Percentiles rank a stretch among this genome's conserved stretches.
Evolutionary conservation across 148 eudicot species (phyloP).

Genomic region (Chenopodium formosanum): DNA sequence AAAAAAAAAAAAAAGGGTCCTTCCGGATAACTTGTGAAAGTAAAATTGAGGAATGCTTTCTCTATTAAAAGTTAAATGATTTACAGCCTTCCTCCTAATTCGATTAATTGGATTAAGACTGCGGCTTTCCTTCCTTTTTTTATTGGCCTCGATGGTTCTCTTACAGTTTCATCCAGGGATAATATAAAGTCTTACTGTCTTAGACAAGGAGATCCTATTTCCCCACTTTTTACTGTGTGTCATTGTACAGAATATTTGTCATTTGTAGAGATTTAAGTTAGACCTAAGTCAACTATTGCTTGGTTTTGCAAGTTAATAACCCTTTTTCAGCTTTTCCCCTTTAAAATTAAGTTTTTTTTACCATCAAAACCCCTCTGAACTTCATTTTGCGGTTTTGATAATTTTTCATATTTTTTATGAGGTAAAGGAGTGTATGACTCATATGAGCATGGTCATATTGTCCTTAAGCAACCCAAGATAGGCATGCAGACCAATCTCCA

Average conservation of each 20-base stretch:
- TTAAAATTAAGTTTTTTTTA: too few species aligned
- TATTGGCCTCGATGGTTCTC: background rate
- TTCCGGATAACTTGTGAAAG: background rate
- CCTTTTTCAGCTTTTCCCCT: too few species aligned
- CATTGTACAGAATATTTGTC: background rate
- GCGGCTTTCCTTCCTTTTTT: background rate
- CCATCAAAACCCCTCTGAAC: background rate
- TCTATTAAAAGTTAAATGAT: too few species aligned
- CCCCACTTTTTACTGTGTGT: background rate
- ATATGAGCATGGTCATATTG: too few species aligned
- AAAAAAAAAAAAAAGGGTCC: too few species aligned
- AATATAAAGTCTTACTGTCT: background rate
- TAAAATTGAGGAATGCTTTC: background rate
- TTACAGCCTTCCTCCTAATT: background rate
- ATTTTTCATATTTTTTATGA: background rate
- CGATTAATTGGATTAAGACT: background rate
- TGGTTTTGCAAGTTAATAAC: background rate
- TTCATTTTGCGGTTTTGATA: background rate
- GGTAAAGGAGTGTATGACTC: too few species aligned
- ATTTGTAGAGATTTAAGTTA: background rate
- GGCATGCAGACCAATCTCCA: background rate
- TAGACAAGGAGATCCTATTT: background rate
- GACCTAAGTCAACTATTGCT: background rate
- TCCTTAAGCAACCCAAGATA: constrained; percentile 18
- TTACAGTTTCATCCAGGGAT: background rate